A percentile compares a stretch with the other conserved stretches of the same genome.
These are phyloP conservation scores for Colletotrichum lupini DNA, from an alignment of 2,329 filamentous ascomycete genomes.

Conservation along the genomic window DNA sequence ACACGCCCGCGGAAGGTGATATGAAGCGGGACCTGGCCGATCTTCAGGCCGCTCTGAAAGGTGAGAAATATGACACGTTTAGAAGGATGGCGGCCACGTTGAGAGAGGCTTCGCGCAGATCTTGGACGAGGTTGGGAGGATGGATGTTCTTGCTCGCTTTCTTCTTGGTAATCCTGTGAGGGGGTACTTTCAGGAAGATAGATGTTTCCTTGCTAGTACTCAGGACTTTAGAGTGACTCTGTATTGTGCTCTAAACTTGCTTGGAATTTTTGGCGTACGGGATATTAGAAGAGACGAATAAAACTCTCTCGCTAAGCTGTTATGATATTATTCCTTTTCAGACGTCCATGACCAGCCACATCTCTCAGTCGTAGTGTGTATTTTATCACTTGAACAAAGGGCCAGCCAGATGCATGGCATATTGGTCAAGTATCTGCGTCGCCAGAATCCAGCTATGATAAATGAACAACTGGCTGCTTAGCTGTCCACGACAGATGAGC, in stretches of 20 bases:
- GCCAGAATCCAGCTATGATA: neutral
- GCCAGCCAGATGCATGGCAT: too few relatives aligned
- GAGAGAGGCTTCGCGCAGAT: neutral
- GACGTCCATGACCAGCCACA: neutral
- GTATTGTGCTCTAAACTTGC: neutral
- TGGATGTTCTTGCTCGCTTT: neutral
- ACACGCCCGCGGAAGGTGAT: neutral
- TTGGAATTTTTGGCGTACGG: neutral
- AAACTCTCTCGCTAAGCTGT: neutral
- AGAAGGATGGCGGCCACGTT: neutral
- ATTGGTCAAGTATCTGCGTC: too few relatives aligned
- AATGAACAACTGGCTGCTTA: neutral
- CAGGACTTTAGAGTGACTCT: neutral
- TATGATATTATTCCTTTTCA: neutral
- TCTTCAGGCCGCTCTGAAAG: neutral
- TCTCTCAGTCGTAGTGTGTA: neutral
- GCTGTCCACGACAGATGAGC: neutral
- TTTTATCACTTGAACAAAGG: too few relatives aligned
- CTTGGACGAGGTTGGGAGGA: neutral
- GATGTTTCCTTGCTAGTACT: neutral
- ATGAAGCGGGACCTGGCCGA: neutral
- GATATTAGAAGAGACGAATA: neutral
- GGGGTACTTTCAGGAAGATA: too few relatives aligned
- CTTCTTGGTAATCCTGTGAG: neutral
- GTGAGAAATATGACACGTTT: neutral